A percentile compares a stretch with the other conserved stretches of the same genome.
These are phyloP conservation scores for Friedmanniomyces simplex DNA, from an alignment of 495 filamentous ascomycete genomes.

Conservation along the genomic window DNA sequence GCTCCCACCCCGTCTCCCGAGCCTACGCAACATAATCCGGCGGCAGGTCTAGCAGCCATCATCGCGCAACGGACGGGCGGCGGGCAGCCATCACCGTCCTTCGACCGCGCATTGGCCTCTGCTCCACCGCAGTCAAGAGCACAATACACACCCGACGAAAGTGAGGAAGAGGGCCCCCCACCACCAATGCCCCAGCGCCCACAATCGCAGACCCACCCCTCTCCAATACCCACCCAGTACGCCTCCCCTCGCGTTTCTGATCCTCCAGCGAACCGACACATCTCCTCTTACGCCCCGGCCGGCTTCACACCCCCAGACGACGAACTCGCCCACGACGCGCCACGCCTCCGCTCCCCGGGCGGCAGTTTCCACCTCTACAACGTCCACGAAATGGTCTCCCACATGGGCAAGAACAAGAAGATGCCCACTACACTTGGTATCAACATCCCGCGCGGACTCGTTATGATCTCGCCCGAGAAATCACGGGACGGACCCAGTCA, in stretches of 20 bases:
- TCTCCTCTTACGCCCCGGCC: constrained; percentile 28
- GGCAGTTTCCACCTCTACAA: constrained; percentile 81
- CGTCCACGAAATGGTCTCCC: constrained; percentile 89
- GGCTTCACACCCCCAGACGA: constrained; percentile 7
- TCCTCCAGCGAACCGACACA: constrained; percentile 45
- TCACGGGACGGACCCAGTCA: constrained; percentile 65
- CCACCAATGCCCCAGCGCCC: constrained; percentile 62
- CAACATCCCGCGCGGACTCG: constrained; percentile 72
- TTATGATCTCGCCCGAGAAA: constrained; percentile 85
- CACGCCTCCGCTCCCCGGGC: constrained; percentile 37
- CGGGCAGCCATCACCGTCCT: constrained; percentile 19
- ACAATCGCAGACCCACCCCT: constrained; percentile 44
- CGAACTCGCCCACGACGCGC: constrained; percentile 11
- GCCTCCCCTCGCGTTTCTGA: constrained; percentile 38
- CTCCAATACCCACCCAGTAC: constrained; percentile 43
- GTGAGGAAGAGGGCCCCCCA: constrained; percentile 50
- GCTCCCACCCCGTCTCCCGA: constrained; percentile 17
- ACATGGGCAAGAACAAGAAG: constrained; percentile 94
- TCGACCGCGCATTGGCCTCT: constrained; percentile 28
- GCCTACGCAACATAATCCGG: constrained; percentile 42
- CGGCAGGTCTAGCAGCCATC: constrained; percentile 61
- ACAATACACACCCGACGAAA: constrained; percentile 50
- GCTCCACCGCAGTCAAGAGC: constrained; percentile 33
- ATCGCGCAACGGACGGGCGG: constrained; percentile 44
- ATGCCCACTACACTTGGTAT: constrained; percentile 90